Evolutionary conservation across 345 rosid species (phyloP).

Genomic region (Boechera divaricarpa): DNA sequence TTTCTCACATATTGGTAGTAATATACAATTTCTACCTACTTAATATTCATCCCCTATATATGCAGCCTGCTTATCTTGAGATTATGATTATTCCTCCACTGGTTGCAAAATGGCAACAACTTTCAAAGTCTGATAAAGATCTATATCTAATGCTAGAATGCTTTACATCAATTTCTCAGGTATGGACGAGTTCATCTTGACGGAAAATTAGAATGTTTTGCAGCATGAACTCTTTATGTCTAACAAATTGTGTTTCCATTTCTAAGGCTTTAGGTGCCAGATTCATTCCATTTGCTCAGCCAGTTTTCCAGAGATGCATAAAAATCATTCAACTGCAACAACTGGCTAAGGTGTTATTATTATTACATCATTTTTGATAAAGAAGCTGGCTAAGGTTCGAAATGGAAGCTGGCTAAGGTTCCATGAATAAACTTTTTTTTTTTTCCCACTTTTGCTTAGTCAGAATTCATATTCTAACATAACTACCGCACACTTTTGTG

Average conservation of each 20-base stretch:
- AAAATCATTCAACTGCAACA: conserved; percentile 72
- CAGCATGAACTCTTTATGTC: conserved; percentile 6
- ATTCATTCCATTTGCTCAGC: conserved; percentile 84
- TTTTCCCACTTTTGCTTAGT: too few relatives aligned
- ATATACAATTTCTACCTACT: background rate
- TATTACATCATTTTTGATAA: too few relatives aligned
- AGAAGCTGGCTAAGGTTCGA: too few relatives aligned
- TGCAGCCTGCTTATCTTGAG: conserved; percentile 78
- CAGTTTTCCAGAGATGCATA: conserved; percentile 87
- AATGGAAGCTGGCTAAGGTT: background rate
- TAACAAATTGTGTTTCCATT: conserved; percentile 36
- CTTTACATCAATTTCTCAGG: conserved; percentile 92
- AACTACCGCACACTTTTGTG: background rate
- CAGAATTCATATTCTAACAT: too few relatives aligned
- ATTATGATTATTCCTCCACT: conserved; percentile 96
- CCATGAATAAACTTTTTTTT: background rate
- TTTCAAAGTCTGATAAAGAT: conserved; percentile 86
- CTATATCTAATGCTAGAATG: conserved; percentile 85
- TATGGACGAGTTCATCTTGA: conserved; percentile 28
- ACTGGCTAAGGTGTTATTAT: conserved; percentile 42
- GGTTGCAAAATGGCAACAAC: conserved; percentile 84
- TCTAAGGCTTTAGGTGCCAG: conserved; percentile 83
- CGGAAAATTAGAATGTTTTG: background rate
- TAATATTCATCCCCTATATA: conserved; percentile 39
- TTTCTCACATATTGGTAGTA: background rate